Evolutionary conservation across 1,139 yeast genomes (phyloP).

Genomic region (Keqinozyma sinolaborantium): DNA sequence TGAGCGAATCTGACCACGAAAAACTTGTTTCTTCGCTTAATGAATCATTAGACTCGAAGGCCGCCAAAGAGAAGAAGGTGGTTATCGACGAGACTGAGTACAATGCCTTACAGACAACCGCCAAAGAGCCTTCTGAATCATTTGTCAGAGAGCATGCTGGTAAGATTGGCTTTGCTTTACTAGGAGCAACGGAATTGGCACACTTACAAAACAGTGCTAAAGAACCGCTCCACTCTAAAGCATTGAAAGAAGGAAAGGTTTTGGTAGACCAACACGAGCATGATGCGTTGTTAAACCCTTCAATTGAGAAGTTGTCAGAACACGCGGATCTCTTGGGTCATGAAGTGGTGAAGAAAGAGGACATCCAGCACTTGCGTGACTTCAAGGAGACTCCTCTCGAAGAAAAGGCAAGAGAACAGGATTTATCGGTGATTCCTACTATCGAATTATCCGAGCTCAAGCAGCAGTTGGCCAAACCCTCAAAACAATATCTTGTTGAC

Average conservation of each 20-base stretch:
- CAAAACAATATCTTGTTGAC: too few relatives aligned
- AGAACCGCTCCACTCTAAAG: slow-evolving; percentile 19
- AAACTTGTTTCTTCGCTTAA: slow-evolving; percentile 7
- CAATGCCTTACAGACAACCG: not conserved
- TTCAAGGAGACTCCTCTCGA: not conserved
- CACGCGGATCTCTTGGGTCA: not conserved
- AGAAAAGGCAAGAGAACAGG: not conserved
- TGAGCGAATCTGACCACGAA: slow-evolving; percentile 12
- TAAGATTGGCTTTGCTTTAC: slow-evolving; percentile 6
- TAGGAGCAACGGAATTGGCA: slow-evolving; percentile 7
- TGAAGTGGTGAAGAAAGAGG: not conserved
- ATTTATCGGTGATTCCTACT: not conserved
- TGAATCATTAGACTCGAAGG: not conserved
- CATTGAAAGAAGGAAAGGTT: slow-evolving; percentile 9
- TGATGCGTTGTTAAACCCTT: slow-evolving; percentile 1
- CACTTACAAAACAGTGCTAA: slow-evolving; percentile 7
- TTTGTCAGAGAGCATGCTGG: slow-evolving; percentile 4
- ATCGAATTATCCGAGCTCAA: not conserved
- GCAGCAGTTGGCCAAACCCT: too few relatives aligned
- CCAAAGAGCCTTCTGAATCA: slow-evolving; percentile 1
- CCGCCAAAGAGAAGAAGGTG: not conserved
- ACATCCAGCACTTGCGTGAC: not conserved
- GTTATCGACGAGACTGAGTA: slow-evolving; percentile 3
- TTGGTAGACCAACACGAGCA: slow-evolving; percentile 6
- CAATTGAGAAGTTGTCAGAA: not conserved